Base-by-base conservation (phyloP, 2,329 filamentous ascomycete genomes). In the Talaromyces pinophilus region DNA sequence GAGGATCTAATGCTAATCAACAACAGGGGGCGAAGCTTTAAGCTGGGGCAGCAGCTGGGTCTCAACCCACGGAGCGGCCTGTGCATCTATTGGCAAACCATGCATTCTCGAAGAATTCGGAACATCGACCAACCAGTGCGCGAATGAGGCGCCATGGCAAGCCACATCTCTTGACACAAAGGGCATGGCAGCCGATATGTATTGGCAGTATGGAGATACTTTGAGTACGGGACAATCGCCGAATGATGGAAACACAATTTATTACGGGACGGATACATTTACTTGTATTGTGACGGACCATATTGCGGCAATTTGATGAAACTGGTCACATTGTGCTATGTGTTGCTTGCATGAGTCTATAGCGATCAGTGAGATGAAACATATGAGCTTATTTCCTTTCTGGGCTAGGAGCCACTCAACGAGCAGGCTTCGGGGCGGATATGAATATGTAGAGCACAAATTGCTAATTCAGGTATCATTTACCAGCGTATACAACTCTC, bases 31-130 rank as follows among this genome's bases (percentile, higher is more conserved):
- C 30, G 74, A 75, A 3, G 70, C 70, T n/a, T 73, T 78, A 67
- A 71, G 73, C 33, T 83, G 79, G 76, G 84, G 82, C 13, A 79
- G 78, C 57, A 73, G 74, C 7, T 86, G 83, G 83, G 79, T 84
- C 64, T 71, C 73, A 11, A 74, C 80, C 8, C 84, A 86, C 69
- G 82, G 75, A 25, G 74, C 70, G 1, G 75, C 77, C 7, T 80
- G 79, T 64, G 70, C 68, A 46, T 74, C 73, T 0, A 72, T 73
- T 3, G 78, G 77, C 48, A 82, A 81, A 69, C 75, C 78, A 0
- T 79, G 78, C 63, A 68, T 82, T 5, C 72, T 81, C 8, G 80
- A 82, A 65, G 80, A 81, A 62, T 80, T 80, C 19, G 78, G 77
- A 15, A 73, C 74, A 2, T 71, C 72, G 0, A 69, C 71, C 13